Base-by-base conservation (phyloP, 208 protist genomes). In the Leishmania martiniquensis region DNA sequence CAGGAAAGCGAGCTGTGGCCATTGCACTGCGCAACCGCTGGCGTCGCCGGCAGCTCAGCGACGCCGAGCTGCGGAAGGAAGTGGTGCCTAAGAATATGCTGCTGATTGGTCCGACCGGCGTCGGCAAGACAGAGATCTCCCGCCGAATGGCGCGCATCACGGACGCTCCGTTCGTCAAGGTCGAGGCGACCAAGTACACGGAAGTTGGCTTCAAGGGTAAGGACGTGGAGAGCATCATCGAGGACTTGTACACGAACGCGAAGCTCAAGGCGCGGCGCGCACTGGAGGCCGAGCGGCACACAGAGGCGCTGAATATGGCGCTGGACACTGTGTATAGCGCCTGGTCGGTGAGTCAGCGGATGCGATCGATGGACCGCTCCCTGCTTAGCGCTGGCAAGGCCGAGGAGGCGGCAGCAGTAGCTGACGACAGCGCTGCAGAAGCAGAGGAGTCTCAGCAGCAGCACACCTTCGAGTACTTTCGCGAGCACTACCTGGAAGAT, bases 111-210 rank as follows among this genome's bases (percentile, higher is more conserved):
- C 95, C 96, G 1, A 98, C 96, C 39, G 96, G 96, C 12, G 95
- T 98, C 7, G 96, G 96, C 44, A 98, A 98, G 82, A 98, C 95
- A 44, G 98, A 99, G 82, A 98, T 99, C 49, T 95, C 98, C 10
- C 89, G 99, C 22, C 87, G 99, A 63, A 96, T 99, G 87, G 98
- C 98, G 9, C 98, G 97, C 78, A 93, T 99, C 81, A 96, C 98
- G 1, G 89, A 99, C 67, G 97, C 98, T 0, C 99, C 99, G 4
- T 99, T 99, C 80, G 88, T 99, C 32, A 99, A 99, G 85, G 98
- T 99, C 12, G 98, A 99, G 87, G 98, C 98, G 17, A 99, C 99
- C 45, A 99, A 99, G 89, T 99, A 98, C 87, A 99, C 99, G 2
- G 98, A 99, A 76, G 95, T 98, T 0, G 95, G 95, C 39, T 99